phyloP scores from a whole-genome alignment of 169 alveolate species.

The Plasmodium inui region DNA sequence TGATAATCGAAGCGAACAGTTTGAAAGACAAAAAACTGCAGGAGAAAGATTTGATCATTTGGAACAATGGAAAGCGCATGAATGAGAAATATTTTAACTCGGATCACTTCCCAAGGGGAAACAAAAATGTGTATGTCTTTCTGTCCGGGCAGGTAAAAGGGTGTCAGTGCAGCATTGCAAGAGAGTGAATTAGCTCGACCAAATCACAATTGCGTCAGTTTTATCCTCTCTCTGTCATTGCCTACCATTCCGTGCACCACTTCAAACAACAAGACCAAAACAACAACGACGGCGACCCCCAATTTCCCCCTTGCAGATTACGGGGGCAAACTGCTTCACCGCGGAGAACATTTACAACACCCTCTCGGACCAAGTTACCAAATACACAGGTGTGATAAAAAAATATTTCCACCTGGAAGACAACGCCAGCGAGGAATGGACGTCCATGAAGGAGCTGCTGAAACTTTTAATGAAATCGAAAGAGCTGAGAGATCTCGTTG shows the following conservation, averaged over 20 bases:
- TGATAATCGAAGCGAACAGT: conserved; percentile 15
- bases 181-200: neutral
- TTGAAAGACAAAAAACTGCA: neutral
- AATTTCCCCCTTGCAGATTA: neutral
- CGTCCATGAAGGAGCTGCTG: conserved; percentile 8
- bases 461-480: conserved; percentile 16
- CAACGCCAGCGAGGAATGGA: conserved; percentile 13
- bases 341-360: conserved; percentile 2
- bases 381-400: conserved; percentile 3
- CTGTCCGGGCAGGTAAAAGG: conserved; percentile 4
- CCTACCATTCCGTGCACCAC: too few relatives aligned
- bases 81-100: conserved; percentile 21
- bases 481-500: neutral
- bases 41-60: conserved; percentile 24
- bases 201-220: neutral
- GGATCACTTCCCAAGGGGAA: neutral
- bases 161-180: neutral
- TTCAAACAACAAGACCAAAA: too few relatives aligned
- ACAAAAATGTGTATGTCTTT: conserved; percentile 1
- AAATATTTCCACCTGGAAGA: neutral
- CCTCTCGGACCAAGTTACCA: neutral
- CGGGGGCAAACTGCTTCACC: conserved; percentile 7
- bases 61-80: conserved; percentile 33
- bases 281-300: neutral
- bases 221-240: neutral